Percentiles rank a stretch among this genome's conserved stretches.
Evolutionary conservation across 495 filamentous ascomycete genomes (phyloP).

Genomic region (Penicillium macrosclerotiorum): DNA sequence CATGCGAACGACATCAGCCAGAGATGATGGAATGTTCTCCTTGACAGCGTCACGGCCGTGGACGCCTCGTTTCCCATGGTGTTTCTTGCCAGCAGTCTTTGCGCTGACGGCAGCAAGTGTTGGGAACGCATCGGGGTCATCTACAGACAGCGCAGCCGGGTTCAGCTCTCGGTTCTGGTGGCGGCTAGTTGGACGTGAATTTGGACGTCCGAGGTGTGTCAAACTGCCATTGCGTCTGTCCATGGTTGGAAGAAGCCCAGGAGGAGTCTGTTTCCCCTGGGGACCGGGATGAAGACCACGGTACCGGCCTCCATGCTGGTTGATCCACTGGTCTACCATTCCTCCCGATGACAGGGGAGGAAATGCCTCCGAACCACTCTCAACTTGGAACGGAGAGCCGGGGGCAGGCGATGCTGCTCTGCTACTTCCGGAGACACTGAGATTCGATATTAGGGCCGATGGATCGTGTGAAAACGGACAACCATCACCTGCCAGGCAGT

Average conservation of each 20-base stretch:
- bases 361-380: slow-evolving; percentile 74
- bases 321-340: slow-evolving; percentile 58
- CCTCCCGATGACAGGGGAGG: slow-evolving; percentile 58
- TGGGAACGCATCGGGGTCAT: slow-evolving; percentile 96
- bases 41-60: slow-evolving; percentile 58
- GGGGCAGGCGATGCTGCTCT: slow-evolving; percentile 36
- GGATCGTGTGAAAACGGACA: slow-evolving; percentile 99
- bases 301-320: slow-evolving; percentile 44
- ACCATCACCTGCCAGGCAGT: slow-evolving; percentile 89
- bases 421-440: slow-evolving; percentile 61
- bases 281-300: slow-evolving; percentile 30
- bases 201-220: slow-evolving; percentile 52
- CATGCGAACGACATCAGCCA: slow-evolving; percentile 94
- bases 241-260: slow-evolving; percentile 35
- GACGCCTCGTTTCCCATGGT: slow-evolving; percentile 83
- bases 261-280: slow-evolving; percentile 28
- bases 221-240: slow-evolving; percentile 51
- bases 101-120: slow-evolving; percentile 78
- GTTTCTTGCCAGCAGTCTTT: slow-evolving; percentile 75
- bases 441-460: slow-evolving; percentile 66
- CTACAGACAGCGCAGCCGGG: slow-evolving; percentile 71
- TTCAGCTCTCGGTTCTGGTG: slow-evolving; percentile 70
- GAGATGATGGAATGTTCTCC: slow-evolving; percentile 71
- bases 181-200: slow-evolving; percentile 83
- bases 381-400: slow-evolving; percentile 68